These are phyloP conservation scores for Starmera pachycereana DNA, from an alignment of 805 yeast genomes.

Conservation along the genomic window DNA sequence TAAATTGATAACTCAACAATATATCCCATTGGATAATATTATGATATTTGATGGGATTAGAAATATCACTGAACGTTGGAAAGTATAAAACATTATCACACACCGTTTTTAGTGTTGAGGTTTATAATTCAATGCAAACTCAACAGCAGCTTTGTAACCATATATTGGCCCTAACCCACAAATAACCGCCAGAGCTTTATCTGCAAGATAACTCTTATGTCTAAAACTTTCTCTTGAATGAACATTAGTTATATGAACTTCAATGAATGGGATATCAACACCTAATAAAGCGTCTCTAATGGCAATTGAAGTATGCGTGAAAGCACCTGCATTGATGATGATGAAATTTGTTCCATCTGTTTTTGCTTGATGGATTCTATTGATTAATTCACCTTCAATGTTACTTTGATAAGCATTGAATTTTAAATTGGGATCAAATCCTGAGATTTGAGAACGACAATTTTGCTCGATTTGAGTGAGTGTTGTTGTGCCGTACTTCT, in stretches of 20 bases:
- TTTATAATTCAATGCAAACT: slow-evolving; percentile 16
- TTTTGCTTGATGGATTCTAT: slow-evolving; percentile 37
- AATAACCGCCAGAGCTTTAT: slow-evolving; percentile 35
- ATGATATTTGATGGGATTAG: slow-evolving; percentile 64
- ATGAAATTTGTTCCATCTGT: slow-evolving; percentile 27
- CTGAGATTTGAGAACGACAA: slow-evolving; percentile 17
- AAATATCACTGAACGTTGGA: slow-evolving; percentile 31
- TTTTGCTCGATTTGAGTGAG: slow-evolving; percentile 32
- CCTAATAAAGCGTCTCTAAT: slow-evolving; percentile 39
- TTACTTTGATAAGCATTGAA: slow-evolving; percentile 31
- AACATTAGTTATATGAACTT: slow-evolving; percentile 40
- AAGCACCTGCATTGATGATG: slow-evolving; percentile 42
- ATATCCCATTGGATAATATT: slow-evolving; percentile 64
- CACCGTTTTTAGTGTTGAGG: not conserved
- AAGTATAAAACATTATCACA: too few relatives aligned
- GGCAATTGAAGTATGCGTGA: slow-evolving; percentile 41
- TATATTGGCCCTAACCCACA: slow-evolving; percentile 19
- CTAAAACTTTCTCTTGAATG: slow-evolving; percentile 42
- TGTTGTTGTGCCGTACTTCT: slow-evolving; percentile 38
- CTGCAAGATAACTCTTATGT: slow-evolving; percentile 37
- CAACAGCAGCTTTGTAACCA: slow-evolving; percentile 20
- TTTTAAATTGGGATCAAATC: slow-evolving; percentile 19
- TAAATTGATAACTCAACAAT: slow-evolving; percentile 49
- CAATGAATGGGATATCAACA: slow-evolving; percentile 38
- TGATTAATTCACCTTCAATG: slow-evolving; percentile 36